phyloP scores from a whole-genome alignment of 306 rosid species.

The Sindora glabra region DNA sequence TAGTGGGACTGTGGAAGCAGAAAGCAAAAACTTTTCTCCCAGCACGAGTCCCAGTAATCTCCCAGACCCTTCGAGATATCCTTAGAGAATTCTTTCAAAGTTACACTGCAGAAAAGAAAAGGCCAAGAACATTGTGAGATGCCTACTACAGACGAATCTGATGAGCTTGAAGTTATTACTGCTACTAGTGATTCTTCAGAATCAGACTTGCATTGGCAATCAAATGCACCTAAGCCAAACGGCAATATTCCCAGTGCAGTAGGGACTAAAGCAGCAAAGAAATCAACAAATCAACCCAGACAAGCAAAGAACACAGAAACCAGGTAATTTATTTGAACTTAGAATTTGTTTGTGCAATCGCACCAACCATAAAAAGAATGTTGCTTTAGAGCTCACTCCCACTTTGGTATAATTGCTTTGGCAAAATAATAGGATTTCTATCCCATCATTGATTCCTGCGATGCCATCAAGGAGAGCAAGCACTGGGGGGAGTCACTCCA shows the following conservation, averaged over 20 bases:
- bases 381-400: too few species aligned
- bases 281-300: constrained; percentile 23
- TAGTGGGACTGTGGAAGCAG: constrained; percentile 52
- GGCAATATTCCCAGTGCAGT: too few species aligned
- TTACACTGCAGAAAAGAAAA: constrained; percentile 23
- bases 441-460: constrained; percentile 75
- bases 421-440: constrained; percentile 66
- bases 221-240: constrained; percentile 30
- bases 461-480: constrained; percentile 59
- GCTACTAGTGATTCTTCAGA: constrained; percentile 83
- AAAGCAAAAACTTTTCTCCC: constrained; percentile 36
- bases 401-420: too few species aligned
- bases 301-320: constrained; percentile 39
- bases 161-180: constrained; percentile 63
- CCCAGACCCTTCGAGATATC: constrained; percentile 36
- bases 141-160: constrained; percentile 55
- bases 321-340: too few species aligned
- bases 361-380: too few species aligned
- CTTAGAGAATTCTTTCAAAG: constrained; percentile 18
- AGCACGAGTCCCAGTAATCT: constrained; percentile 30
- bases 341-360: too few species aligned
- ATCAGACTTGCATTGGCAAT: constrained; percentile 68
- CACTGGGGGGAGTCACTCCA: constrained; percentile 24
- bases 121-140: constrained; percentile 30
- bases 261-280: constrained; percentile 47